Evolutionary conservation across 495 filamentous ascomycete genomes (phyloP).

Genomic region (Thozetella sp.): DNA sequence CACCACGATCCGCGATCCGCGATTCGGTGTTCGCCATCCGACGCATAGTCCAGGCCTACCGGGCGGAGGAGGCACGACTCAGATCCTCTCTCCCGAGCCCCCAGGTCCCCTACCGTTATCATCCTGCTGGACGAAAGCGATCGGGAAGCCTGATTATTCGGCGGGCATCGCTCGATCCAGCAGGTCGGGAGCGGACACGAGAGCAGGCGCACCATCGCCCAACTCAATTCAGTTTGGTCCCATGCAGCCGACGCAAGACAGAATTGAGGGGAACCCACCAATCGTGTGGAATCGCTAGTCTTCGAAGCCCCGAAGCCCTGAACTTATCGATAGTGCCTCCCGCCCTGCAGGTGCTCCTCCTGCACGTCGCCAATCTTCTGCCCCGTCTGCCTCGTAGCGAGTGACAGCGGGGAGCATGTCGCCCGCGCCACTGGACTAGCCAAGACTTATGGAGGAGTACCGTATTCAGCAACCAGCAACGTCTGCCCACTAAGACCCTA

Average conservation of each 20-base stretch:
- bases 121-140: not conserved
- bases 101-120: no score
- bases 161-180: not conserved
- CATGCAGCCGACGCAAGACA: not conserved
- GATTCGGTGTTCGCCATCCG: no score
- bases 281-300: not conserved
- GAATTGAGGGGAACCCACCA: not conserved
- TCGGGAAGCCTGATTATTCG: not conserved
- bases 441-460: no score
- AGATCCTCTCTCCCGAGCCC: no score
- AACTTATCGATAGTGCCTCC: not conserved
- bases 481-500: no score
- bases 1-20: no score
- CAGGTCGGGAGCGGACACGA: conserved; percentile 1
- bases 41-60: no score
- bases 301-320: not conserved
- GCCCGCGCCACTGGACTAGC: not conserved
- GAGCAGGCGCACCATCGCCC: not conserved
- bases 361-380: not conserved
- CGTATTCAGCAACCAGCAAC: no score
- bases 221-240: not conserved
- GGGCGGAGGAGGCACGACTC: no score
- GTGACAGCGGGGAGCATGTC: not conserved
- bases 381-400: not conserved
- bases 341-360: not conserved